phyloP scores from a whole-genome alignment of 805 yeast genomes.

The Lachancea meyersii region DNA sequence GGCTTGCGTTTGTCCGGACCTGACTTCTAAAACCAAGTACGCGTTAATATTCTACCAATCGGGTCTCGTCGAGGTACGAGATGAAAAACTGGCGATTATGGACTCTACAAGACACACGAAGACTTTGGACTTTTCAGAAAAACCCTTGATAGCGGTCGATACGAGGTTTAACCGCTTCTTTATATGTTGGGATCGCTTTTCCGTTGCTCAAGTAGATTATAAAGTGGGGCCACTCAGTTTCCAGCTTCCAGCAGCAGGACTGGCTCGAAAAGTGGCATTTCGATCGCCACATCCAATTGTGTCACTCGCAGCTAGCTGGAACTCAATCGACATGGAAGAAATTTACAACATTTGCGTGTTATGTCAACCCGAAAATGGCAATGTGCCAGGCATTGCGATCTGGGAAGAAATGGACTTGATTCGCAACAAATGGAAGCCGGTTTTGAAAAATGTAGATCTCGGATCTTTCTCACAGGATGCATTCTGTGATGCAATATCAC shows the following conservation, averaged over 20 bases:
- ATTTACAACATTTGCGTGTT: slow-evolving; percentile 1
- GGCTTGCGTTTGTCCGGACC: slow-evolving; percentile 1
- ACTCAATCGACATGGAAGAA: neutral
- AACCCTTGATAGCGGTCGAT: neutral
- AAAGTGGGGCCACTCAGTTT: neutral
- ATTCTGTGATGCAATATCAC: neutral
- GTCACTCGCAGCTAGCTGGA: slow-evolving; percentile 1
- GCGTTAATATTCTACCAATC: slow-evolving; percentile 1
- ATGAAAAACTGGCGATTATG: neutral
- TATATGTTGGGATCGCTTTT: slow-evolving; percentile 3
- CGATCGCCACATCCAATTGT: neutral
- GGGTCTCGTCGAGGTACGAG: slow-evolving; percentile 1
- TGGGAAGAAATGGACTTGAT: slow-evolving; percentile 6
- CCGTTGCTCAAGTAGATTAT: slow-evolving; percentile 1
- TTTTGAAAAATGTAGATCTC: neutral
- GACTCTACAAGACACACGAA: neutral
- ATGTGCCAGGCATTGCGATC: neutral
- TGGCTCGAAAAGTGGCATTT: neutral
- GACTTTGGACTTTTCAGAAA: neutral
- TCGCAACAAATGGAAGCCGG: slow-evolving; percentile 5
- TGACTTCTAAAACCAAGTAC: neutral
- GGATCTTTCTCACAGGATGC: neutral
- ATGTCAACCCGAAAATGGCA: neutral
- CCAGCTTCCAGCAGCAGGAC: neutral
- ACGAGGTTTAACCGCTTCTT: slow-evolving; percentile 2